A percentile compares a stretch with the other conserved stretches of the same genome.
Evolutionary conservation across 495 filamentous ascomycete species (phyloP).

Genomic region (Talaromyces stipitatus): DNA sequence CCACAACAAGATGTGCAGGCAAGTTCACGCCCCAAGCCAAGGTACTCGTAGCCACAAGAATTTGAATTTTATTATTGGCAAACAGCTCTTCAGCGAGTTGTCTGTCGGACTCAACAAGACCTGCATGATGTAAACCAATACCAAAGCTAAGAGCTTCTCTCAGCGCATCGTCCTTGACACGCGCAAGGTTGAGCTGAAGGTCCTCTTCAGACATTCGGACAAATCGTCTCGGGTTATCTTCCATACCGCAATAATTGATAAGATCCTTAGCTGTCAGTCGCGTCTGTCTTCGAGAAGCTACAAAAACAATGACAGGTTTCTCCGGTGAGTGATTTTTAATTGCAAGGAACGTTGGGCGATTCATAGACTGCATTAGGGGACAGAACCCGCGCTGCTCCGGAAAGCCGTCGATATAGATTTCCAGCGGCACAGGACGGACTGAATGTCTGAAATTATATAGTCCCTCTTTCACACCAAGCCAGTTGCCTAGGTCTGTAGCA

Average conservation of each 20-base stretch:
- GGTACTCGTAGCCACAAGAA: conserved; percentile 93
- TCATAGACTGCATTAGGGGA: conserved; percentile 98
- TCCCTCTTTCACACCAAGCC: conserved; percentile 95
- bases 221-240: conserved; percentile 92
- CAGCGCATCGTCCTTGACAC: conserved; percentile 88
- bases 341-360: conserved; percentile 90
- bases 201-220: conserved; percentile 92
- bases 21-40: conserved; percentile 98
- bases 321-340: conserved; percentile 93
- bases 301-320: conserved; percentile 97
- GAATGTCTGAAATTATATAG: conserved; percentile 97
- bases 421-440: conserved; percentile 91
- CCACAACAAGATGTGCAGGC: conserved; percentile 92
- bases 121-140: conserved; percentile 95
- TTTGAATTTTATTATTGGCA: conserved; percentile 95
- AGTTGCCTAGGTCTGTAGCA: conserved; percentile 87
- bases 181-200: conserved; percentile 67
- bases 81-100: conserved; percentile 90
- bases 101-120: conserved; percentile 89
- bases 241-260: conserved; percentile 96
- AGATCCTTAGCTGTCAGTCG: conserved; percentile 90
- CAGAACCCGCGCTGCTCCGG: conserved; percentile 93
- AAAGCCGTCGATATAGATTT: conserved; percentile 96
- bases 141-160: conserved; percentile 91
- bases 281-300: conserved; percentile 91